These are phyloP conservation scores for Mycena latifolia DNA, from an alignment of 768 basidiomycete genomes.

Conservation along the genomic window DNA sequence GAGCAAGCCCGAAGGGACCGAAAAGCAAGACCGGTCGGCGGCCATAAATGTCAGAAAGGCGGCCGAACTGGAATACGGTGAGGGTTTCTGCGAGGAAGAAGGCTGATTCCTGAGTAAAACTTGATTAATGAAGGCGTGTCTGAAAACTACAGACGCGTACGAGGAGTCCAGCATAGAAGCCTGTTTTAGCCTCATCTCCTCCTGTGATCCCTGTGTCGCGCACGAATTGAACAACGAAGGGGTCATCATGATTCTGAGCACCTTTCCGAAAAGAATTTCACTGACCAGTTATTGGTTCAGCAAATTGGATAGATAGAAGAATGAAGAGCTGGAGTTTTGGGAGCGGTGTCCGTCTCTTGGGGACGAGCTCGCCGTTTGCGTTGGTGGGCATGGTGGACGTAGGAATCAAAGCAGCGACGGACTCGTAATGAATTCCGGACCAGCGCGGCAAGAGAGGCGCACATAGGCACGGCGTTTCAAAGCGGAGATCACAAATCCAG, in stretches of 20 bases:
- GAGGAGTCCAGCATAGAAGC: conserved; percentile 25
- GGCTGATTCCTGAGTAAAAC: conserved; percentile 37
- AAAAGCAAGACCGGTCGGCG: conserved; percentile 40
- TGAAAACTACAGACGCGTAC: background rate
- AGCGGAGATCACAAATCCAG: too few species aligned
- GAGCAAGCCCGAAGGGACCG: conserved; percentile 36
- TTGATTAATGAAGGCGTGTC: background rate
- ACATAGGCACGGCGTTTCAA: too few species aligned
- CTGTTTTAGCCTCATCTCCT: conserved; percentile 20
- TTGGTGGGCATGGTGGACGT: too few species aligned
- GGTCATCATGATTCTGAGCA: too few species aligned
- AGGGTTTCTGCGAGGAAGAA: conserved; percentile 42
- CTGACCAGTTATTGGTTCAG: conserved; percentile 27
- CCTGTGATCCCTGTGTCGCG: conserved; percentile 22
- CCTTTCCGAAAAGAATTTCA: too few species aligned
- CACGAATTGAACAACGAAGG: conserved; percentile 22
- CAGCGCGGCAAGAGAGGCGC: too few species aligned
- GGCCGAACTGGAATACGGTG: conserved; percentile 39
- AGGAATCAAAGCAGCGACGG: too few species aligned
- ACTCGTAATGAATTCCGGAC: too few species aligned
- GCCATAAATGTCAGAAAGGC: conserved; percentile 43
- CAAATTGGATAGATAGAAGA: conserved; percentile 14
- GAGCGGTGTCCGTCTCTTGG: conserved; percentile 11
- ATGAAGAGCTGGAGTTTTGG: conserved; percentile 27
- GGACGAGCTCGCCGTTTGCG: too few species aligned